A percentile compares a stretch with the other conserved stretches of the same genome.
phyloP scores from a whole-genome alignment of 768 basidiomycete species.

The Boletus vermiculosoides region DNA sequence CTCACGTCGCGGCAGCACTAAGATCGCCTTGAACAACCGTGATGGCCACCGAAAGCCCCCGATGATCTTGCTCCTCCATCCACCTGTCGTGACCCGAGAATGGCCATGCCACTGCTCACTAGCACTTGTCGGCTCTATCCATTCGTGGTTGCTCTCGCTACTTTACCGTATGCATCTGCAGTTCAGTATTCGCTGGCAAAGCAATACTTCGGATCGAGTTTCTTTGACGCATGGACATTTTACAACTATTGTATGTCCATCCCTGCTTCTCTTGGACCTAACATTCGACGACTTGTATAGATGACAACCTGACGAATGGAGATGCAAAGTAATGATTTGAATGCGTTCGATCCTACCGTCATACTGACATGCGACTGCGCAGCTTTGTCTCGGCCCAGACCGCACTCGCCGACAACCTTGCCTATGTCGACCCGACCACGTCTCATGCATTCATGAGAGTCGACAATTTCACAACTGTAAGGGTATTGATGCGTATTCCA shows the following conservation, averaged over 20 bases:
- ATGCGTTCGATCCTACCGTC: background rate
- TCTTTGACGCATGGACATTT: slow-evolving; percentile 70
- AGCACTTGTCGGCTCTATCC: slow-evolving; percentile 1
- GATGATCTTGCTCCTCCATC: background rate
- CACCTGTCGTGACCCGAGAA: background rate
- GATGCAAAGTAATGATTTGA: slow-evolving; percentile 45
- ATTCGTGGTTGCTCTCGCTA: slow-evolving; percentile 6
- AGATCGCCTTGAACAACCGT: background rate
- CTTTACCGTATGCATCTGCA: slow-evolving; percentile 17
- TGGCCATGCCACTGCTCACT: slow-evolving; percentile 1
- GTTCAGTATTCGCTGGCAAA: slow-evolving; percentile 51
- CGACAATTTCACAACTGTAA: slow-evolving; percentile 62
- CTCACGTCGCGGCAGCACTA: too few species aligned
- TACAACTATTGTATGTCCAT: slow-evolving; percentile 50
- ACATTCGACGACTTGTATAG: slow-evolving; percentile 31
- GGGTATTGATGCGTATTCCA: slow-evolving; percentile 3
- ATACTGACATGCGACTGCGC: slow-evolving; percentile 9
- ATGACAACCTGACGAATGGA: slow-evolving; percentile 70
- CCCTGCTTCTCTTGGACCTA: background rate
- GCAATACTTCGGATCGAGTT: slow-evolving; percentile 56
- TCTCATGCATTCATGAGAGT: slow-evolving; percentile 76
- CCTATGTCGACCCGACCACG: slow-evolving; percentile 59
- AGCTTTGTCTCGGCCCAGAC: slow-evolving; percentile 48
- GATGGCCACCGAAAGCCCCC: background rate
- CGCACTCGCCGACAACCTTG: slow-evolving; percentile 49